Evolutionary conservation across 352 stramenopile genomes (phyloP).

Genomic region (Blastocystis sp.): DNA sequence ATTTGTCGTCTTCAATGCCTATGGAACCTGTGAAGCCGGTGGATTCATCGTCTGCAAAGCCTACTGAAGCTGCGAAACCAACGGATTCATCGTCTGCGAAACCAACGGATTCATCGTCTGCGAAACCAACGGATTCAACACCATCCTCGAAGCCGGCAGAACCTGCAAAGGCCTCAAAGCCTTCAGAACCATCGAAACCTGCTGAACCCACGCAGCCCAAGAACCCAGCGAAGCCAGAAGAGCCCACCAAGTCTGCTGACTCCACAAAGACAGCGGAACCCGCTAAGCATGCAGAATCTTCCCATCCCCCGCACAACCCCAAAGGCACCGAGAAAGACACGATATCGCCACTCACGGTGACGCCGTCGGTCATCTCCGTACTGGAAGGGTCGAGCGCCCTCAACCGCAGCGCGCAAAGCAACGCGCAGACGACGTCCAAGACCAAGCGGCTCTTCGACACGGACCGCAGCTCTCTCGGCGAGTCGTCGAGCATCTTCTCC

Average conservation of each 20-base stretch:
- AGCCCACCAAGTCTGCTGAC: not conserved
- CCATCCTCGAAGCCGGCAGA: not conserved
- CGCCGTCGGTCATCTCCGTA: not conserved
- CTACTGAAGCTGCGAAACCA: not conserved
- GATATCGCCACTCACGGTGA: constrained; percentile 13
- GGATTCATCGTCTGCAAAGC: not conserved
- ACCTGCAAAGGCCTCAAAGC: not conserved
- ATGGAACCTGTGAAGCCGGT: not conserved
- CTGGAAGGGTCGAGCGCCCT: not conserved
- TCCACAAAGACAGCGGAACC: not conserved
- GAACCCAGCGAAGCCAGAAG: no score
- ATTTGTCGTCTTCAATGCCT: no score
- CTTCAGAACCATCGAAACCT: not conserved
- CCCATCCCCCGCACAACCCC: not conserved
- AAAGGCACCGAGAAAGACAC: not conserved
- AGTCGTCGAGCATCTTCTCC: not conserved
- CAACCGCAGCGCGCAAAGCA: not conserved
- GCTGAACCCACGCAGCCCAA: no score
- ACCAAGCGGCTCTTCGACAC: constrained; percentile 21
- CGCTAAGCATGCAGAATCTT: not conserved
- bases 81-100: not conserved
- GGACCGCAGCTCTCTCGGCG: not conserved
- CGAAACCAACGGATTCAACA: not conserved
- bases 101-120: not conserved
- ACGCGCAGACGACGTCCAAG: not conserved